Evolutionary conservation across 306 rosid species (phyloP), one percentile per base, ranked within the genome.

Genomic region (Vigna angularis): DNA sequence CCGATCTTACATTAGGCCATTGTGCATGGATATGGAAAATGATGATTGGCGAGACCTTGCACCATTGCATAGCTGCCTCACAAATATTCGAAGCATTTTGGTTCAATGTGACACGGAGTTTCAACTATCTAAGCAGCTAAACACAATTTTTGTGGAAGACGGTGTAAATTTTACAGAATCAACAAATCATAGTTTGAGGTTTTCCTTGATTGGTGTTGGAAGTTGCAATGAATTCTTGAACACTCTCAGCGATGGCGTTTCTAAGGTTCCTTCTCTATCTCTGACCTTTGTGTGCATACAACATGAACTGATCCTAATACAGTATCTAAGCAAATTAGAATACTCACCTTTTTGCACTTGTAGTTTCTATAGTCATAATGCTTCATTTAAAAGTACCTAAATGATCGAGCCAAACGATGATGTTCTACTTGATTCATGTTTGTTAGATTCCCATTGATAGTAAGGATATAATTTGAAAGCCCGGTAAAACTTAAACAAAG

Each of bases 221-320:
- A 58, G 22, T 34, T 26, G n/a, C 44, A 2, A 15, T 9, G 17
- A 26, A 28, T 30, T 32, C 72, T 4, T 55, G 6, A n/a, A 73
- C 24, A 28, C 24, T 14, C 36, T 80, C 2, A 52, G 38, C 11
- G 2, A 45, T 6, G 53, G 14, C 47, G 65, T 72, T 9, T 9
- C 16, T 9, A 18, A 80, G 83, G 83, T 80, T 63, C 58, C 38
- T 17, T 75, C 49, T 63, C 50, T 16, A 44, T 0, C 48, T 44
- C 9, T 28, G 28, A 9, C 30, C 12, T 18, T 18, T 28, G 10
- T 49, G 6, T 49, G 3, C 10, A 6, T 61, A 4, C 38, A 56
- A 10, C 3, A 56, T 24, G 63, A 22, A 55, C 17, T 17, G 2
- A 16, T 1, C 55, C 18, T 49, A 15, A 49, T 15, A n/a, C 16